phyloP scores from a whole-genome alignment of 495 filamentous ascomycete species.

The Penicillium crystallinum region DNA sequence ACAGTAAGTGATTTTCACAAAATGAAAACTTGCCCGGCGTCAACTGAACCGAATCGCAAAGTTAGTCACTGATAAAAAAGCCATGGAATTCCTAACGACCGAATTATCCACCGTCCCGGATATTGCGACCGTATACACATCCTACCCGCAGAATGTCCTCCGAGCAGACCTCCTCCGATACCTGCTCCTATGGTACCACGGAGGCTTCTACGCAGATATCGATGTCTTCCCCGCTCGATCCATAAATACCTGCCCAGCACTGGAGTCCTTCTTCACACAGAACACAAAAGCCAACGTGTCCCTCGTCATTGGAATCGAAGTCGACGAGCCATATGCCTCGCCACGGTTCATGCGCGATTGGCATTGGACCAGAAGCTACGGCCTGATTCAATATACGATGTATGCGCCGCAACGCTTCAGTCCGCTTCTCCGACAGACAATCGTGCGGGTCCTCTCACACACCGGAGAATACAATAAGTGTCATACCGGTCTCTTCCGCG shows the following conservation, averaged over 20 bases:
- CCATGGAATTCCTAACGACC: slow-evolving; percentile 24
- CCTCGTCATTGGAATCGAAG: slow-evolving; percentile 35
- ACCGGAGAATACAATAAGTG: slow-evolving; percentile 24
- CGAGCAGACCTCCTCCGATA: slow-evolving; percentile 47
- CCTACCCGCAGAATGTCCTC: slow-evolving; percentile 34
- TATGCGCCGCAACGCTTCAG: slow-evolving; percentile 39
- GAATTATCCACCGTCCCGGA: slow-evolving; percentile 27
- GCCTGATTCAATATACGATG: slow-evolving; percentile 39
- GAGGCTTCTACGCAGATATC: slow-evolving; percentile 49
- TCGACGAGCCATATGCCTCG: slow-evolving; percentile 39
- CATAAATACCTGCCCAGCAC: slow-evolving; percentile 30
- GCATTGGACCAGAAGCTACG: slow-evolving; percentile 38
- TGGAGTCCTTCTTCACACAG: slow-evolving; percentile 13
- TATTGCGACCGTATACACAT: slow-evolving; percentile 21
- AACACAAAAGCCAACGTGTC: slow-evolving; percentile 21
- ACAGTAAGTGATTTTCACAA: background rate
- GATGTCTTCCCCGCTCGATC: slow-evolving; percentile 33
- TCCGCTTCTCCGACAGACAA: slow-evolving; percentile 31
- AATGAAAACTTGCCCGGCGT: background rate
- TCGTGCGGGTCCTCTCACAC: slow-evolving; percentile 36
- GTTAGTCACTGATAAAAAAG: slow-evolving; percentile 28
- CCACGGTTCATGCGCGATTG: slow-evolving; percentile 30
- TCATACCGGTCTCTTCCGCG: slow-evolving; percentile 8
- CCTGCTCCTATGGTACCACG: slow-evolving; percentile 41
- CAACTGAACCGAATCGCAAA: slow-evolving; percentile 1